Base-by-base conservation (phyloP, 2,329 filamentous ascomycete species). In the Calycina marina region DNA sequence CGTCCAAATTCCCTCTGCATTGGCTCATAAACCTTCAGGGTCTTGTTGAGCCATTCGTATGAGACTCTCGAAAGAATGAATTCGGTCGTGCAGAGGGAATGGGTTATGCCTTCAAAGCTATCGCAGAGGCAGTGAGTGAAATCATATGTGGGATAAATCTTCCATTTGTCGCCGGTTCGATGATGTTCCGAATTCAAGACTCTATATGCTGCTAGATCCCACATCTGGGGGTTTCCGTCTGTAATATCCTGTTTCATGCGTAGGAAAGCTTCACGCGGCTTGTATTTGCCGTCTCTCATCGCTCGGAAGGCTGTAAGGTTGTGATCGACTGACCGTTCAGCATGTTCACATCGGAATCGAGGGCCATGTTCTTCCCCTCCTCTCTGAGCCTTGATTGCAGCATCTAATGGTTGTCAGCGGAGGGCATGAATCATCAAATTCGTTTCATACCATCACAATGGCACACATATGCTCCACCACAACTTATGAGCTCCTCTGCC, bases 71-170 rank as follows among this genome's bases (percentile, higher is more conserved):
- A 79, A 31, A 82, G 72, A 43, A 86, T 74, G 48, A 96, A 94
- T 54, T 96, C 90, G 2, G 81, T 88, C 0, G 90, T 96, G 54
- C 88, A 96, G 13, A 96, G 64, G 10, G 79, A 88, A 60, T 94
- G 88, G 0, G 86, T 86, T 48, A 96, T 92, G 12, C 71, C 70
- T 56, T 98, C 90, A 42, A 93, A 83, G 44, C 81, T 86, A 65
- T 96, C 90, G 47, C 82, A 88, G 14, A 94, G 63, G 55, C 82
- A 93, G 60, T 92, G 83, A 0, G 79, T 80, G 53, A 92, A 92
- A 54, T 93, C 86, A 50, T 94, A 94, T 0, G 88, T 92, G 0
- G 90, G 90, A 54, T 93, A 94, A 41, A 94, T 93, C 56, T 75
- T 78, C 85, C 86, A 96, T 51, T 78, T 74, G 42, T 70, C 63